Conservation (phyloP, 495 filamentous ascomycete species). For the Hypomontagnella monticulosa region DNA sequence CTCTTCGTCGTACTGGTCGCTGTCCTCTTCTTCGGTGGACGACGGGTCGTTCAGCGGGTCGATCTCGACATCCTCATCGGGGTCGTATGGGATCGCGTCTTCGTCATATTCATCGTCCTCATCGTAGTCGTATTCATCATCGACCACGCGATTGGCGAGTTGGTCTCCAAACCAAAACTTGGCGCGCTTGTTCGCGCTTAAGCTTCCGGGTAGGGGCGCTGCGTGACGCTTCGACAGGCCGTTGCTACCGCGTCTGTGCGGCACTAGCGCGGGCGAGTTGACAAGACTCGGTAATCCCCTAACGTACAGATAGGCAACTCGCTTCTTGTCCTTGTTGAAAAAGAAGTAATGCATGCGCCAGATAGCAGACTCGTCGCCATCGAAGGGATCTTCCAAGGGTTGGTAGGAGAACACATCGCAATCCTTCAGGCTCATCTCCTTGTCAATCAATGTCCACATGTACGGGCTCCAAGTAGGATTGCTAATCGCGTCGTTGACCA, state of each 20-base stretch:
- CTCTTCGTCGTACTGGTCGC: constrained; percentile 54
- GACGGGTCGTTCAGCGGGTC: constrained; percentile 59
- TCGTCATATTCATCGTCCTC: constrained; percentile 50
- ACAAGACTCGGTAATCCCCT: constrained; percentile 85
- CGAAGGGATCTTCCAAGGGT: constrained; percentile 84
- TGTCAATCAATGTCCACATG: constrained; percentile 90
- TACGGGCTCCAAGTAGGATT: constrained; percentile 76
- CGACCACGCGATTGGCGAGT: constrained; percentile 52
- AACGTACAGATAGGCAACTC: constrained; percentile 94
- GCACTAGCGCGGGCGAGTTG: constrained; percentile 65
- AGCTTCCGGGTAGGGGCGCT: constrained; percentile 42
- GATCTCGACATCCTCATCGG: constrained; percentile 61
- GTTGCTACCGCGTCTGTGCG: constrained; percentile 39
- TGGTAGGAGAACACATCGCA: constrained; percentile 87
- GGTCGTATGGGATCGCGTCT: constrained; percentile 57
- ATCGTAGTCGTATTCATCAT: constrained; percentile 54
- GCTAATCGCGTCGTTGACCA: constrained; percentile 43
- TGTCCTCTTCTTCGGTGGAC: constrained; percentile 42
- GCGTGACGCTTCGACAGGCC: constrained; percentile 52
- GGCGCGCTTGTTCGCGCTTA: constrained; percentile 71
- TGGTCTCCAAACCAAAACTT: constrained; percentile 83
- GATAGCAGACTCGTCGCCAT: constrained; percentile 88
- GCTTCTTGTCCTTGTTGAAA: constrained; percentile 90
- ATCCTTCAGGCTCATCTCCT: constrained; percentile 87
- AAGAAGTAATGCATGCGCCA: constrained; percentile 98